Evolutionary conservation across 2,329 filamentous ascomycete species (phyloP).

Genomic region (Stromatinia cepivora): DNA sequence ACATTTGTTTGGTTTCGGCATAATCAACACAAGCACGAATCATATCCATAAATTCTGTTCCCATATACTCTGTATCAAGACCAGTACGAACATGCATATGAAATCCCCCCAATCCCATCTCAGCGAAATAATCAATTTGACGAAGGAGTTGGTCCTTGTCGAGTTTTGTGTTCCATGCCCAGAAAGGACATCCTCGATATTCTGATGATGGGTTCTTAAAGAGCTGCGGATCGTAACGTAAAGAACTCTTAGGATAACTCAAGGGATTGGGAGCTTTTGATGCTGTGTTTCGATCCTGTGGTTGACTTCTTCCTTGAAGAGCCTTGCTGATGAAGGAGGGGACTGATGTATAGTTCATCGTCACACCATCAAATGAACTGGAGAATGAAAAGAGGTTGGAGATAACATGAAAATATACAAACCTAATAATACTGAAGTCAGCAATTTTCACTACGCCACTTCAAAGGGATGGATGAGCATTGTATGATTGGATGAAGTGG

Average conservation of each 20-base stretch:
- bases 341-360: slow-evolving; percentile 4
- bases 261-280: slow-evolving; percentile 35
- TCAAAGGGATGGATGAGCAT: not conserved
- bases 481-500: not conserved
- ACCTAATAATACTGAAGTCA: not conserved
- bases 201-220: slow-evolving; percentile 40
- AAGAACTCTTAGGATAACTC: slow-evolving; percentile 37
- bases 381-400: not conserved
- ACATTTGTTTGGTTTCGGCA: slow-evolving; percentile 39
- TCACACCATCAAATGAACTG: not conserved
- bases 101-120: slow-evolving; percentile 42
- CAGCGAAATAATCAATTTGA: slow-evolving; percentile 39
- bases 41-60: slow-evolving; percentile 40
- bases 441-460: slow-evolving; percentile 7
- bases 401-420: not conserved
- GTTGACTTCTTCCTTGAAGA: slow-evolving; percentile 8
- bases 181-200: slow-evolving; percentile 41
- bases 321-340: slow-evolving; percentile 8
- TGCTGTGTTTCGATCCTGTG: not conserved
- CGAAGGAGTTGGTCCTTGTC: slow-evolving; percentile 37
- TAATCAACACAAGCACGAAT: slow-evolving; percentile 40
- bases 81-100: slow-evolving; percentile 41
- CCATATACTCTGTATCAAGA: slow-evolving; percentile 41
- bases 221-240: slow-evolving; percentile 35
- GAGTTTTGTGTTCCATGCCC: slow-evolving; percentile 41